Base-by-base conservation (phyloP, 352 stramenopile species). In the Pythium periplocum region DNA sequence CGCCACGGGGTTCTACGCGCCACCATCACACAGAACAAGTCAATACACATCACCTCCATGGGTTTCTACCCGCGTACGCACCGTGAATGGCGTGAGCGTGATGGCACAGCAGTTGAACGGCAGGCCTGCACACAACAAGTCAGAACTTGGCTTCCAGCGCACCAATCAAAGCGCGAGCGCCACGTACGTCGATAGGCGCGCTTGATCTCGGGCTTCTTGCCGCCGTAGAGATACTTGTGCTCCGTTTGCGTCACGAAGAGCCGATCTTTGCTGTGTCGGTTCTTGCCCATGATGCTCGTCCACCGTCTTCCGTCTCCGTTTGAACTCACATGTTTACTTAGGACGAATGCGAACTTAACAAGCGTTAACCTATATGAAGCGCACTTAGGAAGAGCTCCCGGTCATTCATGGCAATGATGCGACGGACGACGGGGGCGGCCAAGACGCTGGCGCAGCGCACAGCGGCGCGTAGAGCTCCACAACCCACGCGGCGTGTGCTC, bases 41-140 rank as follows among this genome's bases (percentile, higher is more conserved):
- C 38, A 11, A 17, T 7, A 44, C 10, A 48, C 1, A 35, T 45
- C 1, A 1, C 17, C 10, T 38, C 6, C 2, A 46, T n/a, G 32
- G 48, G 40, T 36, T 10, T 53, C 48, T 2, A 26, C 17, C 30
- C 2, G 31, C 17, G 35, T 8, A 42, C 56, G 52, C 61, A 90
- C 88, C 55, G 66, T 83, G 72, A 86, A 97, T 12, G 90, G 88
- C 17, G 70, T 90, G 45, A 99, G 78, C 2, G 88, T 98, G 61
- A 99, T 92, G 30, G 97, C 93, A 66, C 97, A 99, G 78, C 96
- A 99, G 62, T 99, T 93, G 72, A 99, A 99, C 37, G 96, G 95
- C 33, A 99, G 72, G 9, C 87, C 86, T 88, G 61, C 43, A 53
- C 0, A 12, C 48, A 35, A 31, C 38, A 39, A 40, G 48, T 49